A percentile compares a stretch with the other conserved stretches of the same genome.
phyloP scores from a whole-genome alignment of 805 yeast genomes.

The Wickerhamiella azyma region DNA sequence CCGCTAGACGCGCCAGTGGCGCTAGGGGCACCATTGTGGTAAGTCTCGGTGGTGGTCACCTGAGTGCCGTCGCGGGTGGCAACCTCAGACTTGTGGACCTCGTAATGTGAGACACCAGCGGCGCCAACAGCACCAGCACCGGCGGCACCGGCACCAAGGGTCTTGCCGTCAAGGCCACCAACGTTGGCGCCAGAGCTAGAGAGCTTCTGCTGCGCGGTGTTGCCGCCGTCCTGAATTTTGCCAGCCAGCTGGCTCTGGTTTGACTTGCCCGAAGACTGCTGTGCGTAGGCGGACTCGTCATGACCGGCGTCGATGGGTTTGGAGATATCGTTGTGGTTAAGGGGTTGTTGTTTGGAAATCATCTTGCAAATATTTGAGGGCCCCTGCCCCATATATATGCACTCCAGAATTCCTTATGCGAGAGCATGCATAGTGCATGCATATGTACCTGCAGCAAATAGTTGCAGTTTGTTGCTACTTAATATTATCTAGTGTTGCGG shows the following conservation, averaged over 20 bases:
- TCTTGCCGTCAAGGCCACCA: constrained; percentile 3
- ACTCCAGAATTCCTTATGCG: background rate
- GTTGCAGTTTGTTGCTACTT: background rate
- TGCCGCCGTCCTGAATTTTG: background rate
- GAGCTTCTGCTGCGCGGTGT: background rate
- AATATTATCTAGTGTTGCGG: constrained; percentile 5
- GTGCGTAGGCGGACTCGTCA: background rate
- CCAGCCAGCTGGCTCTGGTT: background rate
- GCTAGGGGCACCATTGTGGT: background rate
- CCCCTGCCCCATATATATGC: background rate
- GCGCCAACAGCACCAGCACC: constrained; percentile 8
- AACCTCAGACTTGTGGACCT: background rate
- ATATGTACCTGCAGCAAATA: background rate
- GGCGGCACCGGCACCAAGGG: constrained; percentile 6
- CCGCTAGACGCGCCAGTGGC: background rate
- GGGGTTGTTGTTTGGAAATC: background rate
- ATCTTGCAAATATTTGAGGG: background rate
- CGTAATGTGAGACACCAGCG: background rate
- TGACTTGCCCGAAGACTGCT: background rate
- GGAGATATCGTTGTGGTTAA: background rate
- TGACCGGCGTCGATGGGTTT: background rate
- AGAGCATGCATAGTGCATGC: background rate
- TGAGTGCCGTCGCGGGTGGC: background rate
- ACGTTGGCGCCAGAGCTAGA: background rate
- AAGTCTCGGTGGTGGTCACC: background rate